Conservation (phyloP, 2,329 filamentous ascomycete genomes). For the Magnaporthiopsis incrustans region DNA sequence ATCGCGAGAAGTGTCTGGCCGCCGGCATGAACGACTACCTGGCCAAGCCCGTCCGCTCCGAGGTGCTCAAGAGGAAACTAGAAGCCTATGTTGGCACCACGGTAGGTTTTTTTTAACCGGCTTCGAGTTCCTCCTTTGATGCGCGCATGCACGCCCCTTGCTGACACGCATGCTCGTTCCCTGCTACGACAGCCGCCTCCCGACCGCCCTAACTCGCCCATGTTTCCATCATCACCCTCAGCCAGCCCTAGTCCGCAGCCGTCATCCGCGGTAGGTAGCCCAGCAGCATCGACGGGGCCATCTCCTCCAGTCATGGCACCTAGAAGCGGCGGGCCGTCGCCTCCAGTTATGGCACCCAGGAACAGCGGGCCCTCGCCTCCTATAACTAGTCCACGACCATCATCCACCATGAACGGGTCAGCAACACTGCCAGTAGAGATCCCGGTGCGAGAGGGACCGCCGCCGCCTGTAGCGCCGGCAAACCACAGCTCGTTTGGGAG, state of each 20-base stretch:
- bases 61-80: constrained; percentile 78
- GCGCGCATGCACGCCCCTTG: no score
- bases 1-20: constrained; percentile 90
- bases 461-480: background rate
- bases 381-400: background rate
- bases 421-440: background rate
- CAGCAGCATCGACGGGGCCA: background rate
- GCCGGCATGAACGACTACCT: constrained; percentile 98
- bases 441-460: background rate
- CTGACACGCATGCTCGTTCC: background rate
- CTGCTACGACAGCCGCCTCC: background rate
- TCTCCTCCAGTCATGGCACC: background rate
- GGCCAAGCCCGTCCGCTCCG: constrained; percentile 87
- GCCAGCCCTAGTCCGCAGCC: background rate
- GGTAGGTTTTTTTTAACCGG: constrained; percentile 13
- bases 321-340: background rate
- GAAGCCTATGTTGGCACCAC: constrained; percentile 43
- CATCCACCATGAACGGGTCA: background rate
- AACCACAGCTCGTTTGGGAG: background rate
- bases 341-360: background rate
- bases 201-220: background rate
- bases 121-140: background rate
- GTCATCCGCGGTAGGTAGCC: background rate
- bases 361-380: background rate
- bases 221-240: background rate